These are phyloP conservation scores for Verticillium longisporum DNA, from an alignment of 2,329 filamentous ascomycete genomes.

Conservation along the genomic window DNA sequence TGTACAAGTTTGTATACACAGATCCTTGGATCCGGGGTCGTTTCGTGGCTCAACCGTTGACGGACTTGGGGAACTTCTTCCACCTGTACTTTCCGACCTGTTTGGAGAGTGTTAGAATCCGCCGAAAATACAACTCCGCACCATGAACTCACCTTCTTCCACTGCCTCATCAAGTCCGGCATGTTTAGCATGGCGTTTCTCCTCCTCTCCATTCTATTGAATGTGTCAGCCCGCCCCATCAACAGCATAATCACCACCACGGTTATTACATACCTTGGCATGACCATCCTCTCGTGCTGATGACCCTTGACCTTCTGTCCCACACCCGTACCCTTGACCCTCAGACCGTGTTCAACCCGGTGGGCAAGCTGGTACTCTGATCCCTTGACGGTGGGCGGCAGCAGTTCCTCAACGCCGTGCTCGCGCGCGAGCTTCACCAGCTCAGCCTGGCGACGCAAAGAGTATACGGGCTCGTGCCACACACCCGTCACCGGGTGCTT, in stretches of 20 bases:
- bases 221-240: conserved; percentile 19
- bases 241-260: not conserved
- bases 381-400: conserved; percentile 72
- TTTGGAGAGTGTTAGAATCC: conserved; percentile 24
- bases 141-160: conserved; percentile 72
- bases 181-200: conserved; percentile 91
- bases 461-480: conserved; percentile 80
- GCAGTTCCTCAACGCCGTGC: conserved; percentile 72
- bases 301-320: conserved; percentile 95
- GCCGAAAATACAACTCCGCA: not conserved
- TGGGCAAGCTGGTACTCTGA: conserved; percentile 63
- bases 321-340: conserved; percentile 87
- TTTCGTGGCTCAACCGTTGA: conserved; percentile 16
- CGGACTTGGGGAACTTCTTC: conserved; percentile 51
- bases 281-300: conserved; percentile 80
- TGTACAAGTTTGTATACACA: conserved; percentile 9
- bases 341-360: conserved; percentile 70
- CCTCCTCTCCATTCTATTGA: conserved; percentile 70
- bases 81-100: conserved; percentile 50
- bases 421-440: conserved; percentile 77
- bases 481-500: conserved; percentile 73
- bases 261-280: conserved; percentile 52
- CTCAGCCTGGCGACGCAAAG: conserved; percentile 81
- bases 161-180: conserved; percentile 84
- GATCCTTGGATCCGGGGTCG: conserved; percentile 3